Conservation (phyloP, 768 basidiomycete species). For the Agaricus blazei region DNA sequence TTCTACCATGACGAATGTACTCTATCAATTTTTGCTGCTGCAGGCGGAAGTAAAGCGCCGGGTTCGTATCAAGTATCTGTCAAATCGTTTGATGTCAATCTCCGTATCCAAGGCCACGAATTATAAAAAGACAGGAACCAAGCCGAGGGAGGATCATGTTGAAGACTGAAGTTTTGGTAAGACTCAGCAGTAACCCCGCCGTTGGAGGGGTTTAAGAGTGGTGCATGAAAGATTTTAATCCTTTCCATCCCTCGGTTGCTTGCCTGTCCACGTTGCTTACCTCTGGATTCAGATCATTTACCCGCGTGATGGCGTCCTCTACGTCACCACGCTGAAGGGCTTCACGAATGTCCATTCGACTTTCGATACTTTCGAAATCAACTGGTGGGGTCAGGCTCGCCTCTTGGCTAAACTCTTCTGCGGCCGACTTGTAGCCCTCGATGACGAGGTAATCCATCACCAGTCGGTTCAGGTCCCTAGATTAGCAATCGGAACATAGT, state of each 20-base stretch:
- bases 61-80: conserved; percentile 95
- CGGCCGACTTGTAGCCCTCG: conserved; percentile 95
- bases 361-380: conserved; percentile 90
- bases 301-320: conserved; percentile 90
- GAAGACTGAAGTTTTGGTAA: conserved; percentile 92
- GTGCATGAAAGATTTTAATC: conserved; percentile 98
- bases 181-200: conserved; percentile 78
- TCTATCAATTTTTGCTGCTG: conserved; percentile 97
- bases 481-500: conserved; percentile 12
- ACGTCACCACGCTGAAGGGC: conserved; percentile 93
- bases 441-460: conserved; percentile 98
- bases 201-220: conserved; percentile 71
- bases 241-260: conserved; percentile 30
- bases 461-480: conserved; percentile 88
- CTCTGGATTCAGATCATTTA: conserved; percentile 96
- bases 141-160: conserved; percentile 61
- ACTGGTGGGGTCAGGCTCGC: conserved; percentile 71
- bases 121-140: conserved; percentile 7
- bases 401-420: conserved; percentile 91
- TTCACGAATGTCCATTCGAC: conserved; percentile 90
- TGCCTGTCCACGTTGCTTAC: conserved; percentile 45
- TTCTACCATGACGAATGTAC: conserved; percentile 77
- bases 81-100: conserved; percentile 16
- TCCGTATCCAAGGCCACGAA: conserved; percentile 10
- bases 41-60: conserved; percentile 88